A percentile compares a stretch with the other conserved stretches of the same genome.
phyloP scores from a whole-genome alignment of 768 basidiomycete genomes.

The Tricholoma sp. region DNA sequence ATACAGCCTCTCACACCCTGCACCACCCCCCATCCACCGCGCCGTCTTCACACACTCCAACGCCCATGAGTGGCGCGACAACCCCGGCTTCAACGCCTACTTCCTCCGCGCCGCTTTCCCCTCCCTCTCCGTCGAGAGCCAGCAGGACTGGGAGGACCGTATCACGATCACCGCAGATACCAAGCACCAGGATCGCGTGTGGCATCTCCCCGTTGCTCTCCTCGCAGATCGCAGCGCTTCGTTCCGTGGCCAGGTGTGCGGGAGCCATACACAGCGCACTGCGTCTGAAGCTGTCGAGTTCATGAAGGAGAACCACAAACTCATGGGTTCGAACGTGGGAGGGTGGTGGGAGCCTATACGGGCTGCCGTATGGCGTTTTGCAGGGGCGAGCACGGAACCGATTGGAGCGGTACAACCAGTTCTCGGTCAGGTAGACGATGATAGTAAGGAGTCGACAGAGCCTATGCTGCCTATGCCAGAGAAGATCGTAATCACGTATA shows the following conservation, averaged over 20 bases:
- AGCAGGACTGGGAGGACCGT: slow-evolving; percentile 71
- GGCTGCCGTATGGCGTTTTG: slow-evolving; percentile 60
- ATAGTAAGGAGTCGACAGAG: slow-evolving; percentile 16
- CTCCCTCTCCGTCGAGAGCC: slow-evolving; percentile 58
- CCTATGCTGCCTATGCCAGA: slow-evolving; percentile 35
- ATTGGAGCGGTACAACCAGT: background rate
- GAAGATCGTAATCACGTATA: slow-evolving; percentile 65
- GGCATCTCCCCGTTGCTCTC: slow-evolving; percentile 66
- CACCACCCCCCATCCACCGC: slow-evolving; percentile 56
- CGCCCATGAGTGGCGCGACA: slow-evolving; percentile 67
- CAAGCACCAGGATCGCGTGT: slow-evolving; percentile 46
- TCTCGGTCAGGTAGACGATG: background rate
- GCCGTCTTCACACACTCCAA: slow-evolving; percentile 65
- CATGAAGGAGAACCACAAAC: slow-evolving; percentile 30
- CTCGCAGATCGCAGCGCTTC: slow-evolving; percentile 75
- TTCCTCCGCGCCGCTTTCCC: slow-evolving; percentile 75
- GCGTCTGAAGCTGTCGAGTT: slow-evolving; percentile 64
- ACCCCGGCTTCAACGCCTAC: slow-evolving; percentile 71
- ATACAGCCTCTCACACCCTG: slow-evolving; percentile 4
- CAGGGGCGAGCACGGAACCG: slow-evolving; percentile 34
- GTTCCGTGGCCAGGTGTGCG: slow-evolving; percentile 61
- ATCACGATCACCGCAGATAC: slow-evolving; percentile 23
- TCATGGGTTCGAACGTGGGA: slow-evolving; percentile 38
- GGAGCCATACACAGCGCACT: slow-evolving; percentile 61
- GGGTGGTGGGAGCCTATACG: slow-evolving; percentile 82